Evolutionary conservation across 768 basidiomycete genomes (phyloP).

Genomic region (Gautieria morchelliformis): DNA sequence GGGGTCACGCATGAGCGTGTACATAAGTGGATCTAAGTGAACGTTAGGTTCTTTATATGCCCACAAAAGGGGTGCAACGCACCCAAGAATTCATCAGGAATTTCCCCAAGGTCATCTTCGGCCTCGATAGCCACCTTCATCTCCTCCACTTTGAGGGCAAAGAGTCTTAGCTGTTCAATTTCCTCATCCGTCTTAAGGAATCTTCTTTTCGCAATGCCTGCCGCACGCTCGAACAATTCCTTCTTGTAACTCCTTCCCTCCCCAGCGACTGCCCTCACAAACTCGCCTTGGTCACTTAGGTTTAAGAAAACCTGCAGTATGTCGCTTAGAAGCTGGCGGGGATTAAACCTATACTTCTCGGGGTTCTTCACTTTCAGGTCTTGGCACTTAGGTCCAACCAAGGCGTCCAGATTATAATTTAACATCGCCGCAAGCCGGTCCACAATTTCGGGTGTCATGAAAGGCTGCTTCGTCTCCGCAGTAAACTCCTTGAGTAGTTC

Average conservation of each 20-base stretch:
- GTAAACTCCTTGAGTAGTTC: slow-evolving; percentile 87
- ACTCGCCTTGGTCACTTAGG: slow-evolving; percentile 67
- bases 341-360: slow-evolving; percentile 85
- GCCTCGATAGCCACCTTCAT: slow-evolving; percentile 71
- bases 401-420: slow-evolving; percentile 83
- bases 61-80: slow-evolving; percentile 18
- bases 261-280: slow-evolving; percentile 79
- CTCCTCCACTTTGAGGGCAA: slow-evolving; percentile 79
- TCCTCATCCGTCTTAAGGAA: slow-evolving; percentile 70
- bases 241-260: slow-evolving; percentile 89
- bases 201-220: slow-evolving; percentile 49
- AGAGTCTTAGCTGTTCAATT: slow-evolving; percentile 54
- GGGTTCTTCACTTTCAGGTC: slow-evolving; percentile 79
- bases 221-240: slow-evolving; percentile 74
- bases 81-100: slow-evolving; percentile 96
- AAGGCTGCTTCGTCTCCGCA: slow-evolving; percentile 81
- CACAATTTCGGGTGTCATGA: slow-evolving; percentile 95
- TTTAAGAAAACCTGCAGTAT: slow-evolving; percentile 88
- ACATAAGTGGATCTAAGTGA: slow-evolving; percentile 74
- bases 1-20: slow-evolving; percentile 90
- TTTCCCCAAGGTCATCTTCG: slow-evolving; percentile 85
- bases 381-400: slow-evolving; percentile 82
- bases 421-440: slow-evolving; percentile 93
- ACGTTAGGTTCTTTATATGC: slow-evolving; percentile 25
- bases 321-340: slow-evolving; percentile 71